Evolutionary conservation across 108 stramenopile genomes (phyloP), one percentile per base, ranked within the genome.

Genomic region (Skeletonema marinoi): DNA sequence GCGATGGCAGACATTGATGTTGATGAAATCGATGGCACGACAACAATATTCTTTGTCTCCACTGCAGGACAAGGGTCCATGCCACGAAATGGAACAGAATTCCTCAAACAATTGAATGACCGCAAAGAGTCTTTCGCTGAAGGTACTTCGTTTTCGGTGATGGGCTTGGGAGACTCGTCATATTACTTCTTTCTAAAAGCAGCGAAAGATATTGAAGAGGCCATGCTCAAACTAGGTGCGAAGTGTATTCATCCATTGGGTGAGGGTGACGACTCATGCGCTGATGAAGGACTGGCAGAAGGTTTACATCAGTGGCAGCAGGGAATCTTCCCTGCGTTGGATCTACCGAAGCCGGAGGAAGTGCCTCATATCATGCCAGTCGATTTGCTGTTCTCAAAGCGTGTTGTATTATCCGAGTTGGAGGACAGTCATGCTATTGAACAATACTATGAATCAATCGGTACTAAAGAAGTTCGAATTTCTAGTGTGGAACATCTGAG

Each of bases 101-200:
- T 89, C 51, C 85, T 82, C 74, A 74, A 83, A 19, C 61, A 74
- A 50, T 65, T 89, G 35, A 83, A 71, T 60, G 63, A 44, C 32
- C 81, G 86, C 31, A 80, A 70, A 16, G 86, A 87, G 35, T 80
- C 83, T 38, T 87, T 89, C 64, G 19, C 61, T 13, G 81, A 85
- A 68, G 84, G 81, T n/a, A 89, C 88, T 1, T 56, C 54, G 31
- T 89, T 87, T 66, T 74, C 78, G 12, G 74, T 89, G 11, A 75
- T 89, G 69, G 88, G 81, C 4, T 64, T 89, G 11, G 88, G 88
- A 10, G 88, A 89, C 54, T 86, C 86, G 1, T 81, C 80, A 0
- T 89, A 89, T 66, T 89, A 80, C 73, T 89, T 89, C 78, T 89
- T 84, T 65, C 84, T 78, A 41, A 86, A 89, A 66, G 84, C 88